These are phyloP conservation scores for Groenewaldozyma auringiensis DNA, from an alignment of 1,139 yeast genomes.

Conservation along the genomic window DNA sequence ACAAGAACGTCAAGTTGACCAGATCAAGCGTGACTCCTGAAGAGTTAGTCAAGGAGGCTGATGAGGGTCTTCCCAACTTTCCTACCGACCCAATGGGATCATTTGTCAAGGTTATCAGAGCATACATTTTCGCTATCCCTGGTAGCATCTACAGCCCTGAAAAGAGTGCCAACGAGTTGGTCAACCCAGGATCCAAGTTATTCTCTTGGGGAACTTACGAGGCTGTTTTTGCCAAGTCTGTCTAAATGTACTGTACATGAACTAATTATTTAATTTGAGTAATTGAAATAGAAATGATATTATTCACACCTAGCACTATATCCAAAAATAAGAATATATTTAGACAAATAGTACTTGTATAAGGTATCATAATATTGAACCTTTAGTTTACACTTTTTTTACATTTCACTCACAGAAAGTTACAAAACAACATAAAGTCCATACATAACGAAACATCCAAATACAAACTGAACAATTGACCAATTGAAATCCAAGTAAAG, in stretches of 20 bases:
- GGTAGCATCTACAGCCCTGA: background rate
- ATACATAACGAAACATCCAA: no score
- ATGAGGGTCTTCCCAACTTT: background rate
- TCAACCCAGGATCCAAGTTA: background rate
- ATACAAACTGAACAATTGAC: no score
- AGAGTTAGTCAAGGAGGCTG: background rate
- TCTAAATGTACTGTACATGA: background rate
- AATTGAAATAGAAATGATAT: no score
- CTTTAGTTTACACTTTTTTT: no score
- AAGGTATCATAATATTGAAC: no score
- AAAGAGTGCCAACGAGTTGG: background rate
- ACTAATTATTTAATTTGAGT: background rate
- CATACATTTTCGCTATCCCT: background rate
- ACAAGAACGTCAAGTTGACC: background rate
- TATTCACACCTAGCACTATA: no score
- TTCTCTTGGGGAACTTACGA: background rate
- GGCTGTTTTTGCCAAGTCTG: background rate
- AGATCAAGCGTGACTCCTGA: background rate
- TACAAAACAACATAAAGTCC: no score
- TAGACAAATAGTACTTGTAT: no score
- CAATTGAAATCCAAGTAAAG: no score
- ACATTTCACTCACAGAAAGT: no score
- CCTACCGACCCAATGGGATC: background rate
- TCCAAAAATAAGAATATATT: no score
- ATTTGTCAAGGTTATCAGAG: background rate